Evolutionary conservation across 1,284 basidiomycete species (phyloP), one percentile per base, ranked within the genome.

Genomic region (Somion occarium): DNA sequence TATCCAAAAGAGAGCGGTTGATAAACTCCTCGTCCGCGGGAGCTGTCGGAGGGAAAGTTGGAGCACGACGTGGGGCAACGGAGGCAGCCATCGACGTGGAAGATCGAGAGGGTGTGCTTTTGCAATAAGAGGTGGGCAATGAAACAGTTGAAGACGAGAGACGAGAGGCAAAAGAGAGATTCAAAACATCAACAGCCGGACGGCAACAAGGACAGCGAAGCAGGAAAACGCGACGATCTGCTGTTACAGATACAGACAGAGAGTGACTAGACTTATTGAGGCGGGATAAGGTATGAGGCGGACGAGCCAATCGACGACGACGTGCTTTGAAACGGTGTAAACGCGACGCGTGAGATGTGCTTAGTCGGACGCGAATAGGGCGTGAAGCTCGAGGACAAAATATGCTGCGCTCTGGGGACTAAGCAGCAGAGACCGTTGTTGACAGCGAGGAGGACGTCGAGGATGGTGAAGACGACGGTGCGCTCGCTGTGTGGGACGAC

Each of bases 1-100:
- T 85, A 66, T 86, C 88, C 58, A 91, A 72, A 53, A 91, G 76
- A 50, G 87, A 89, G 64, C 82, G 82, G 72, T 90, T 90, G 65
- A 91, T 88, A 61, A 82, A 82, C 69, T 85, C 87, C 78, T 90
- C 87, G 80, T 87, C 88, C 53, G 74, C 67, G 60, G 64, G 67
- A 62, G 62, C 65, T 51, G 52, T 58, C 61, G 59, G 62, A 57
- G 57, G 18, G 64, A 59, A 66, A 51, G 62, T 64, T 51, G 61
- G 59, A 38, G 64, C 65, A 50, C 66, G 68, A 53, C 65, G 65
- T 57, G 69, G 65, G 56, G 67, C 62, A 59, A 75, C 69, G 60
- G 75, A 72, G 64, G 82, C 71, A 70, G 83, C 83, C 85, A 88
- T 82, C 67, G 41, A 64, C 82, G 77, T 72, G 76, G 72, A 74